A percentile compares a stretch with the other conserved stretches of the same genome.
Evolutionary conservation across 768 basidiomycete genomes (phyloP).

Genomic region (Boletus bicolor): DNA sequence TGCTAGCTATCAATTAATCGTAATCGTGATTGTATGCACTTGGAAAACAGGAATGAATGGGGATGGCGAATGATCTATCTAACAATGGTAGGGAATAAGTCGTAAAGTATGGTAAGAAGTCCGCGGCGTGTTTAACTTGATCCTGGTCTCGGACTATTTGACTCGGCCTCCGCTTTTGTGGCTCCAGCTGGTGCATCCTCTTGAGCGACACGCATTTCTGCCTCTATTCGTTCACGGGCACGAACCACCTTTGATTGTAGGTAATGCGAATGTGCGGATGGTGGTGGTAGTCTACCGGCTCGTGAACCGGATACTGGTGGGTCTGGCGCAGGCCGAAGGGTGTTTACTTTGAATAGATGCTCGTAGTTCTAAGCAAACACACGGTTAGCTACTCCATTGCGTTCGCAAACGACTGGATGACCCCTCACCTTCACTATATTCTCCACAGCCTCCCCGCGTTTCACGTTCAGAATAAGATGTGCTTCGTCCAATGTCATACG

Average conservation of each 20-base stretch:
- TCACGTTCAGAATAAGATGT: constrained; percentile 84
- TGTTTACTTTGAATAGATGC: constrained; percentile 87
- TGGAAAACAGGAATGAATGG: constrained; percentile 26
- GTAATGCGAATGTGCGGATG: constrained; percentile 75
- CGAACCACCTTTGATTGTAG: constrained; percentile 96
- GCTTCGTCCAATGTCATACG: constrained; percentile 97
- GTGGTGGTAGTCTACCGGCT: constrained; percentile 41
- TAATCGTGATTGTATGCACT: constrained; percentile 15
- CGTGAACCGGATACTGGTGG: constrained; percentile 36
- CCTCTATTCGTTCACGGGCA: constrained; percentile 92
- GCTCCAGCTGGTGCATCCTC: constrained; percentile 18
- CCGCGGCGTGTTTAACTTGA: constrained; percentile 18
- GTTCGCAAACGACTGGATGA: not conserved
- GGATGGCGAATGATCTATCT: constrained; percentile 23
- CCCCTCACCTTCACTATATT: constrained; percentile 64
- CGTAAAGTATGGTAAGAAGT: constrained; percentile 4
- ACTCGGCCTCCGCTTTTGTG: constrained; percentile 20
- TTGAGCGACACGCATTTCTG: constrained; percentile 51
- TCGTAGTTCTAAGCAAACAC: constrained; percentile 72
- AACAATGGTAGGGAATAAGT: constrained; percentile 19
- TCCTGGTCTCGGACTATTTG: constrained; percentile 17
- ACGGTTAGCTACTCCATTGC: not conserved
- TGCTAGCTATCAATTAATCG: constrained; percentile 11
- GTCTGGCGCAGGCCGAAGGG: constrained; percentile 57
- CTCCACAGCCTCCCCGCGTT: constrained; percentile 68